Percentiles rank a stretch among this genome's conserved stretches.
Evolutionary conservation across 768 basidiomycete species (phyloP).

Genomic region (Boletellus ananas): DNA sequence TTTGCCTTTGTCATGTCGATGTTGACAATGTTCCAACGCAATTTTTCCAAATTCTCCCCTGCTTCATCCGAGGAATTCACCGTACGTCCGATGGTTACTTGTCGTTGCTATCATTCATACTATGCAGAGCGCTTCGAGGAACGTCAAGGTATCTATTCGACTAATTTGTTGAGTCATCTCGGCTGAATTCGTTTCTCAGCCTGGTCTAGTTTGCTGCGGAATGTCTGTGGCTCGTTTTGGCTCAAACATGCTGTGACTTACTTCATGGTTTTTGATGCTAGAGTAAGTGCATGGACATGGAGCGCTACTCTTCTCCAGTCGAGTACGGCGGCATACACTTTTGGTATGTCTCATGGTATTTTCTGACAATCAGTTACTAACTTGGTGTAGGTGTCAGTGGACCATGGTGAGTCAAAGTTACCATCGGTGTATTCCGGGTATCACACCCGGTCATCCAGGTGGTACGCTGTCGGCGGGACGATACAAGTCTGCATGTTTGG

Average conservation of each 20-base stretch:
- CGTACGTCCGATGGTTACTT: conserved; percentile 22
- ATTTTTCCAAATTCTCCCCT: conserved; percentile 45
- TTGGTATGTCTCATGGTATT: conserved; percentile 23
- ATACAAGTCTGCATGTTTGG: conserved; percentile 53
- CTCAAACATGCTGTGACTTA: not conserved
- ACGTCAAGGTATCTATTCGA: conserved; percentile 36
- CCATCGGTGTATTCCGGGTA: not conserved
- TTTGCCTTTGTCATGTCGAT: conserved; percentile 46
- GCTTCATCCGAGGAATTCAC: conserved; percentile 47
- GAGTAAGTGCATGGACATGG: conserved; percentile 56
- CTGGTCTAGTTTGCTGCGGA: conserved; percentile 48
- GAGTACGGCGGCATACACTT: conserved; percentile 49
- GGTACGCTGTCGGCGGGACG: conserved; percentile 51
- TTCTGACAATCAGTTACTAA: not conserved
- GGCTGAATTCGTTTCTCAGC: conserved; percentile 24
- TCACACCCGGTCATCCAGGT: conserved; percentile 27
- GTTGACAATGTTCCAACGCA: conserved; percentile 43
- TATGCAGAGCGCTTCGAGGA: conserved; percentile 42
- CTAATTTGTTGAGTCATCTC: not conserved
- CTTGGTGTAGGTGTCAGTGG: conserved; percentile 41
- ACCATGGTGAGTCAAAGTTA: conserved; percentile 35
- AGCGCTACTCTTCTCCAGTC: conserved; percentile 54
- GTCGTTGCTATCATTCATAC: not conserved
- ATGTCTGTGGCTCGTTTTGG: conserved; percentile 30
- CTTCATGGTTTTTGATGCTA: conserved; percentile 7